phyloP scores from a whole-genome alignment of 768 basidiomycete species.

The Serendipita sp. region DNA sequence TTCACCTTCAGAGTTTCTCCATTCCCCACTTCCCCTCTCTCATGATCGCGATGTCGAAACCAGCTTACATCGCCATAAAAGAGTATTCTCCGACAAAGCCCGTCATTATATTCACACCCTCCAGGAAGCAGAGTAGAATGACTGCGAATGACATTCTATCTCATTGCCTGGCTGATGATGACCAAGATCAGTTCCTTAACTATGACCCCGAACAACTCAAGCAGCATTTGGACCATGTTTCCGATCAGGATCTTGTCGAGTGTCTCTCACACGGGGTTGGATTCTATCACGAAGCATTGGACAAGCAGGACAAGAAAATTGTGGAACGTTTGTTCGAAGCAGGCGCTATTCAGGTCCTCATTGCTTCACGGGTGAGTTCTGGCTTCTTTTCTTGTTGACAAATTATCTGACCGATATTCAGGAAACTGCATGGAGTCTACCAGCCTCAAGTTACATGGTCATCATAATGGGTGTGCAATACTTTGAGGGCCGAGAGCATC shows the following conservation, averaged over 20 bases:
- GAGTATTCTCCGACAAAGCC: constrained; percentile 79
- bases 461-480: constrained; percentile 99
- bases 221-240: constrained; percentile 75
- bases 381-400: neutral
- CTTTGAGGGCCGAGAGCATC: constrained; percentile 94
- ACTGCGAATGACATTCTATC: constrained; percentile 84
- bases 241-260: constrained; percentile 59
- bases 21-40: constrained; percentile 97
- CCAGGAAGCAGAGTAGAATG: constrained; percentile 81
- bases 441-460: constrained; percentile 91
- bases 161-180: constrained; percentile 77
- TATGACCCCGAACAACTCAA: constrained; percentile 68
- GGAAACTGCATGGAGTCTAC: constrained; percentile 95
- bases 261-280: constrained; percentile 81
- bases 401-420: constrained; percentile 18
- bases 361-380: constrained; percentile 81
- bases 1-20: constrained; percentile 88
- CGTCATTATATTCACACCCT: constrained; percentile 84
- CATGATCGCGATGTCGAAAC: constrained; percentile 99
- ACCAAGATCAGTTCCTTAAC: constrained; percentile 77
- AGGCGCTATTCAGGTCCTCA: constrained; percentile 86
- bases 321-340: constrained; percentile 85
- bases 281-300: constrained; percentile 88
- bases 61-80: constrained; percentile 81
- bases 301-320: constrained; percentile 84